Evolutionary conservation across 176 grass and related monocot genomes (phyloP).

Genomic region (Triticum dicoccoides): DNA sequence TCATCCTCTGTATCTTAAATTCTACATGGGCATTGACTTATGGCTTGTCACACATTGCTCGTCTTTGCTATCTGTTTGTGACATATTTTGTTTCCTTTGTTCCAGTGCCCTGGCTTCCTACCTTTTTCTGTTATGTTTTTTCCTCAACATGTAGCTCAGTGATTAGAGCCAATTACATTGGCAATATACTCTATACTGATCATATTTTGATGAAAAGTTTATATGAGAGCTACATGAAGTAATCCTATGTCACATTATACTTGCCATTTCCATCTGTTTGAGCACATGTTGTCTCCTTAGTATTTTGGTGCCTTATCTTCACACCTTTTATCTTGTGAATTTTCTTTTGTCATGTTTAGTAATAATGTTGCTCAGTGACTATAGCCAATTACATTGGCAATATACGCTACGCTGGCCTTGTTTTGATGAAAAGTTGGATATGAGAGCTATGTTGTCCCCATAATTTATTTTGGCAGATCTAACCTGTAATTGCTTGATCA

Average conservation of each 20-base stretch:
- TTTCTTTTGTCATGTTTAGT: neutral
- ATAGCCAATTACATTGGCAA: slow-evolving; percentile 33
- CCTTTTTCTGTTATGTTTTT: neutral
- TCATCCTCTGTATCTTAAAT: neutral
- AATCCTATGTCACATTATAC: neutral
- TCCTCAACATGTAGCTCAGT: slow-evolving; percentile 21
- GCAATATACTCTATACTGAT: slow-evolving; percentile 52
- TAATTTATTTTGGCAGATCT: neutral
- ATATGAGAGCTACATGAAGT: slow-evolving; percentile 39
- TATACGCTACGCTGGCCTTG: slow-evolving; percentile 43
- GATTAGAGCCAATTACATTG: slow-evolving; percentile 44
- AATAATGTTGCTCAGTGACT: slow-evolving; percentile 37
- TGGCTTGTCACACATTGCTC: too few species aligned
- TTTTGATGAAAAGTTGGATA: slow-evolving; percentile 25
- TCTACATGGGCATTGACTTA: too few species aligned
- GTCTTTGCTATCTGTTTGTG: too few species aligned
- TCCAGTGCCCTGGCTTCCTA: neutral
- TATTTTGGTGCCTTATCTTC: neutral
- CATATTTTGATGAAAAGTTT: slow-evolving; percentile 26
- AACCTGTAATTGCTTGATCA: neutral
- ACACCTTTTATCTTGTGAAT: neutral
- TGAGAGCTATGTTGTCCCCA: slow-evolving; percentile 32
- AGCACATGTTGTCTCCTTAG: neutral
- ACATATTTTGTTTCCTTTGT: neutral
- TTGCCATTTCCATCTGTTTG: neutral